Base-by-base conservation (phyloP, 2,329 filamentous ascomycete genomes). In the Aspergillus vadensis region DNA sequence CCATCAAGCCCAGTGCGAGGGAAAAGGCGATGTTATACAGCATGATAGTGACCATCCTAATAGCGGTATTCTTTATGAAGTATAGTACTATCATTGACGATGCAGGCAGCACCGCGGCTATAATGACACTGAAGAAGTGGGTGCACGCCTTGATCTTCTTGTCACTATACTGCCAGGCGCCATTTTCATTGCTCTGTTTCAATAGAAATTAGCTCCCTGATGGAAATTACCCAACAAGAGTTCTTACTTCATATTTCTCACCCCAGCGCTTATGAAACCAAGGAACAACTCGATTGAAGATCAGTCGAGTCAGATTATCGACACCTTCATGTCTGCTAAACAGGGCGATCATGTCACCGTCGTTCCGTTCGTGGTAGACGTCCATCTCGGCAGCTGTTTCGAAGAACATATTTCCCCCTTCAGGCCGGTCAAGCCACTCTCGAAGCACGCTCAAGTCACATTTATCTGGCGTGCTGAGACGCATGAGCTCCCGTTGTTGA, bases 221-320 rank as follows among this genome's bases (percentile, higher is more conserved):
- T 55, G 30, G 15, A 30, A 25, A 50, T 12, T 10, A n/a, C 19
- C 14, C 15, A 10, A 17, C 2, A 30, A 17, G 1, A 6, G 23
- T 9, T 2, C 41, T 14, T 53, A 58, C 56, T n/a, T 25, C 17
- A 14, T 21, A 25, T 5, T 36, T 41, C 7, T 53, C 14, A 7
- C 56, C 56, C 56, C 48, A 58, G 17, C 21, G 19, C 23, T 38
- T n/a, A 19, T 58, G 56, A 12, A 53, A 58, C 56, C 32, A 53
- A 1, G 56, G 49, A 2, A 58, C 15, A 4, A 47, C 48, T 12
- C 50, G 23, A 14, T 39, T n/a, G 17, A 41, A 53, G 23, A 58
- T 58, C 49, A 49, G 47, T 2, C 56, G 38, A 4, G 56, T 58
- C 7, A 58, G 15, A 27, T 21, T 17, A 8, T 52, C 56, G 14